phyloP scores from a whole-genome alignment of 2,329 filamentous ascomycete genomes.

The Diaporthe citrichinensis region DNA sequence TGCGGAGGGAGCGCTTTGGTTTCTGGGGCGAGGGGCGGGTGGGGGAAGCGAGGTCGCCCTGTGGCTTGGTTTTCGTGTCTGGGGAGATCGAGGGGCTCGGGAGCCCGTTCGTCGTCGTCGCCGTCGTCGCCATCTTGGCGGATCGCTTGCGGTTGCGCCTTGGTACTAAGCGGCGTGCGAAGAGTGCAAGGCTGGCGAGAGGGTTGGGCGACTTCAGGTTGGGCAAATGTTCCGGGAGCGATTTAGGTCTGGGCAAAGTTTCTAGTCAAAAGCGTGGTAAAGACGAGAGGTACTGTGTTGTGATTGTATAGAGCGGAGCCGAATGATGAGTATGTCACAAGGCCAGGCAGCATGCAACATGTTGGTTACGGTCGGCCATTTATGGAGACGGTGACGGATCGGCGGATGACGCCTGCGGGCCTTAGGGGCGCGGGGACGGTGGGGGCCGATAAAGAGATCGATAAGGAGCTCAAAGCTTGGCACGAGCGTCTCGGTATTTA shows the following conservation, averaged over 20 bases:
- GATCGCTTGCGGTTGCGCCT: conserved; percentile 11
- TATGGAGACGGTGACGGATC: conserved; percentile 2
- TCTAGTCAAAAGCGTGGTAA: not conserved
- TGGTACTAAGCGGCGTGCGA: conserved; percentile 7
- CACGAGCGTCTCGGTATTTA: not conserved
- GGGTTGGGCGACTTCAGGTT: conserved; percentile 7
- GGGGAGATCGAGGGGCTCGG: not conserved
- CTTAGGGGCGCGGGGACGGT: not conserved
- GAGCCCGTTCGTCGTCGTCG: not conserved
- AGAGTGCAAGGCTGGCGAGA: not conserved
- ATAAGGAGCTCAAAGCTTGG: conserved; percentile 10
- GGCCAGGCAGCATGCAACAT: conserved; percentile 3
- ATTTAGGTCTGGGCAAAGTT: too few species aligned
- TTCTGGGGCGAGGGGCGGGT: not conserved
- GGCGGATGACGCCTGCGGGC: conserved; percentile 17
- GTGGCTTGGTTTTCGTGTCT: not conserved
- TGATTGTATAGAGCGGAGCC: not conserved
- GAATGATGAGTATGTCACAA: not conserved
- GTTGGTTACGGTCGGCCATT: not conserved
- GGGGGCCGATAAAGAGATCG: not conserved
- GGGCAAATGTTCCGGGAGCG: not conserved
- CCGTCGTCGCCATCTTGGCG: conserved; percentile 22
- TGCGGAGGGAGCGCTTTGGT: conserved; percentile 55
- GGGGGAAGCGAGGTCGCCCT: not conserved
- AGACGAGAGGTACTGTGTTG: not conserved